phyloP scores from a whole-genome alignment of 2,329 filamentous ascomycete species.

The Cytospora mali region DNA sequence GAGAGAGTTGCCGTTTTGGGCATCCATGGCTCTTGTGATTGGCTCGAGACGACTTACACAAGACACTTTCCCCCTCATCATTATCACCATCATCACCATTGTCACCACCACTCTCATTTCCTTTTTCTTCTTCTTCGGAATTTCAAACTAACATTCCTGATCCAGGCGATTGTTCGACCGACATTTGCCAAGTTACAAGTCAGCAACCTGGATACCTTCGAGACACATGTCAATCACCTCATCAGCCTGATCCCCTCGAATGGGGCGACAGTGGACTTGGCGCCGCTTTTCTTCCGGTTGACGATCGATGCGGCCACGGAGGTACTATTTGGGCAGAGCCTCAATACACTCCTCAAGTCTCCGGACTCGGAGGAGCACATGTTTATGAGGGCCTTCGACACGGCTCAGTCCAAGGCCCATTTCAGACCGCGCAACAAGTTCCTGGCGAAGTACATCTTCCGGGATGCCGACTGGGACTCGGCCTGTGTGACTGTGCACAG shows the following conservation, averaged over 20 bases:
- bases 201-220: constrained; percentile 14
- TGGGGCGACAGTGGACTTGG: constrained; percentile 16
- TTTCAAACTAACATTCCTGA: neutral
- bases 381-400: constrained; percentile 13
- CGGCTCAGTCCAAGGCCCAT: too few relatives aligned
- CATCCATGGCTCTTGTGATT: constrained; percentile 4
- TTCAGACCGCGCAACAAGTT: too few relatives aligned
- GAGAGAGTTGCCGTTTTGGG: neutral
- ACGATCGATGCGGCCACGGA: constrained; percentile 12
- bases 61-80: neutral
- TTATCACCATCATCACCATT: too few relatives aligned
- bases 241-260: constrained; percentile 16
- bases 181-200: constrained; percentile 8
- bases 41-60: neutral
- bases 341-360: constrained; percentile 9
- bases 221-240: constrained; percentile 12
- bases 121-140: too few relatives aligned
- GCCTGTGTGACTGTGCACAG: too few relatives aligned
- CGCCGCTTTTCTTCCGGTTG: constrained; percentile 9
- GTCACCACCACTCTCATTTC: too few relatives aligned
- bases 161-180: constrained; percentile 6
- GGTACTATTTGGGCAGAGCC: constrained; percentile 13
- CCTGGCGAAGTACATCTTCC: too few relatives aligned
- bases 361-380: constrained; percentile 11
- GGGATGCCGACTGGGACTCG: too few relatives aligned